Conservation (phyloP, 805 yeast genomes). For the Saccharomyces mikatae region DNA sequence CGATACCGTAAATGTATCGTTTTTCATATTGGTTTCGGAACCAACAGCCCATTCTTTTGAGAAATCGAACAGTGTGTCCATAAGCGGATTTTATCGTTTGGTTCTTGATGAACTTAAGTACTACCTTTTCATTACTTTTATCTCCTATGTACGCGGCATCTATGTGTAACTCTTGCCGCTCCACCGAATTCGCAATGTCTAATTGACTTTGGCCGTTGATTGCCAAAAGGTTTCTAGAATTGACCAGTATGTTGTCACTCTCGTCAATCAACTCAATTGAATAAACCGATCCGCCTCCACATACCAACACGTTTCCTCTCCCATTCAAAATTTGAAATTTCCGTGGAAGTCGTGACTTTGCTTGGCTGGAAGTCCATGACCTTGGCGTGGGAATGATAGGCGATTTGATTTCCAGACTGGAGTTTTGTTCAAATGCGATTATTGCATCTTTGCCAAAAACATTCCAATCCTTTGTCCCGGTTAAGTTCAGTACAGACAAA, state of each 20-base stretch:
- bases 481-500: constrained; percentile 13
- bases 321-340: constrained; percentile 23
- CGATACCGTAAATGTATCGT: constrained; percentile 13
- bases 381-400: constrained; percentile 3
- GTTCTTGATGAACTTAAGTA: neutral
- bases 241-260: constrained; percentile 23
- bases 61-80: neutral
- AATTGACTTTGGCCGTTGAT: constrained; percentile 24
- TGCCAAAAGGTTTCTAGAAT: constrained; percentile 26
- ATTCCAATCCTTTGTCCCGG: constrained; percentile 28
- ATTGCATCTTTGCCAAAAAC: constrained; percentile 23
- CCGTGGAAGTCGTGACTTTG: constrained; percentile 9
- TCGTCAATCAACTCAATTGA: constrained; percentile 21
- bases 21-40: constrained; percentile 6
- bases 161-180: constrained; percentile 6
- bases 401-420: constrained; percentile 18
- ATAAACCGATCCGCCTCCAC: constrained; percentile 25
- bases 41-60: constrained; percentile 7
- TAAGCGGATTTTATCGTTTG: neutral
- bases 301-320: constrained; percentile 26
- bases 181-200: constrained; percentile 20
- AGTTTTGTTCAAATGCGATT: constrained; percentile 25
- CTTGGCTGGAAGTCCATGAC: neutral
- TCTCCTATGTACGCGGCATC: neutral
- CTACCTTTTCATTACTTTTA: constrained; percentile 1